Base-by-base conservation (phyloP, 768 basidiomycete genomes). In the Boletus speciosus region DNA sequence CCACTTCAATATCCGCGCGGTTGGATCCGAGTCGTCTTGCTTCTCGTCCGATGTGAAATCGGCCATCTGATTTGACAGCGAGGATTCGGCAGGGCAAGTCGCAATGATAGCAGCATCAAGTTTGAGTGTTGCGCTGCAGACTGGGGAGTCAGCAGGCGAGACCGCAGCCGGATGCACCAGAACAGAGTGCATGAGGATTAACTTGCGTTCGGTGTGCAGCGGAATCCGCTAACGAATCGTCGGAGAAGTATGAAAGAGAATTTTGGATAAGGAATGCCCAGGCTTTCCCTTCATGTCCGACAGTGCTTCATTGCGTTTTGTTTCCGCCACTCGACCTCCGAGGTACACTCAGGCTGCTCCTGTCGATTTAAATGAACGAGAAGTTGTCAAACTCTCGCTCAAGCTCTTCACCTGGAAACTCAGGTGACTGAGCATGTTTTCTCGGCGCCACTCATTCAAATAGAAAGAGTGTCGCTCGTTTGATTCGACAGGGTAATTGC, bases 331-430 rank as follows among this genome's bases (percentile, higher is more conserved):
- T 52, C 59, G 1, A 60, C 54, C 14, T 62, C 61, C 0, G 49
- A 46, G 3, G 61, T 62, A 53, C 56, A 61, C 2, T 19, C 19
- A 19, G 19, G 19, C 19, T 62, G 25, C 6, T 27, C 61, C 1
- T 58, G 52, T 34, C 53, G 40, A n/a, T 38, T 53, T 0, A 49
- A 58, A 16, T 52, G 36, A 15, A 58, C 23, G 52, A 54, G 27
- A 61, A 61, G 3, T 41, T 27, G 39, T 54, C 60, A 19, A 54
- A 61, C 35, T 58, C 59, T 39, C 48, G 50, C 10, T 47, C 2
- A 4, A 56, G 47, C 3, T 56, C 59, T 5, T 50, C 54, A 4
- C 61, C 60, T 1, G 60, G 54, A 34, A 54, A 58, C 27, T 61
- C 46, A 4, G 49, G 43, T 12, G 21, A 58, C 25, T 23, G 23